A percentile compares a stretch with the other conserved stretches of the same genome.
Evolutionary conservation across 2,329 filamentous ascomycete species (phyloP).

Genomic region (Cordyceps farinosa): DNA sequence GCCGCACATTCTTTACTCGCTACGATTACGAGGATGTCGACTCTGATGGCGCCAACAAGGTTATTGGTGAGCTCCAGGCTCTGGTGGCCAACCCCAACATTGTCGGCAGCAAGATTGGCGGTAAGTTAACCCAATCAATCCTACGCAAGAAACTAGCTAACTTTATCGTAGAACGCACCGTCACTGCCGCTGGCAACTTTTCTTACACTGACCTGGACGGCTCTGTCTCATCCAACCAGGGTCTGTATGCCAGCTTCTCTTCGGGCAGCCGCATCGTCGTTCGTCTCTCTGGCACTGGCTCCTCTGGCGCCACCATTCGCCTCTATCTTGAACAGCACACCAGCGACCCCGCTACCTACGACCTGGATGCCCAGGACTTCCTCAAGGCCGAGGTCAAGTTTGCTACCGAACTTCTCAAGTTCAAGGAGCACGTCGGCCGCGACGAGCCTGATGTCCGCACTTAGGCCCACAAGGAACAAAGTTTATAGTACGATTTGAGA

Average conservation of each 20-base stretch:
- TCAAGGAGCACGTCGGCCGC: conserved; percentile 89
- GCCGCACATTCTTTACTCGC: conserved; percentile 97
- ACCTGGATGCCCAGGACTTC: conserved; percentile 85
- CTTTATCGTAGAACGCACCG: conserved; percentile 61
- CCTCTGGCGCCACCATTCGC: conserved; percentile 91
- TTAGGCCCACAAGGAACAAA: conserved; percentile 39
- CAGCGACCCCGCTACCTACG: conserved; percentile 72
- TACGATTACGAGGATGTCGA: conserved; percentile 98
- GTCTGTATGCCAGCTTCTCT: conserved; percentile 89
- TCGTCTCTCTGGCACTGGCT: conserved; percentile 90
- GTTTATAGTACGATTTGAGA: not conserved
- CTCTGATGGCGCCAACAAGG: conserved; percentile 83
- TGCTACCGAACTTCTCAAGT: conserved; percentile 79
- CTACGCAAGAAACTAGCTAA: conserved; percentile 22
- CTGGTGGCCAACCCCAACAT: conserved; percentile 73
- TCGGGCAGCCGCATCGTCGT: conserved; percentile 94
- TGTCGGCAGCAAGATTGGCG: conserved; percentile 75
- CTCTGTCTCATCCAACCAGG: conserved; percentile 92
- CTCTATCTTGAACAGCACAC: conserved; percentile 97
- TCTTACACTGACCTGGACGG: conserved; percentile 98
- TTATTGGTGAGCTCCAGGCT: conserved; percentile 75
- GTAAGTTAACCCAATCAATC: conserved; percentile 37
- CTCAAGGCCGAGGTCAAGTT: conserved; percentile 85
- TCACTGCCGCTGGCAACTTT: conserved; percentile 90
- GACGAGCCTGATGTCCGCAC: conserved; percentile 97